Evolutionary conservation across 306 rosid genomes (phyloP).

Genomic region (Castanea mollissima): DNA sequence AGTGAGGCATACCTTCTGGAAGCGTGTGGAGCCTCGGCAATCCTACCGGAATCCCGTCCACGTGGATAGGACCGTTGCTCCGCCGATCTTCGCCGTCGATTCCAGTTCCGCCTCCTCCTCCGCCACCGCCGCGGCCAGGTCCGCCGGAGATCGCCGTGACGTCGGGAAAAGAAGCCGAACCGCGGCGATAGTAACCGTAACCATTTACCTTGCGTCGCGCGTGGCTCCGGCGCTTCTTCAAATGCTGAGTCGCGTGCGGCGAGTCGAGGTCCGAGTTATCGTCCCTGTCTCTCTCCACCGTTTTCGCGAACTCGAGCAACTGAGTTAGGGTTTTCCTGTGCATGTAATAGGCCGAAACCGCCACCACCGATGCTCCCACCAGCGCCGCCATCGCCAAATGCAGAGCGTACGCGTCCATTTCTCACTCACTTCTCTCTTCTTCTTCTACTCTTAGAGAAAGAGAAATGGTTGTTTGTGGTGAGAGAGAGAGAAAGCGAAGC

Average conservation of each 20-base stretch:
- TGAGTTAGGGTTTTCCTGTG: slow-evolving; percentile 89
- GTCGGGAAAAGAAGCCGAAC: slow-evolving; percentile 75
- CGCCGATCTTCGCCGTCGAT: slow-evolving; percentile 53
- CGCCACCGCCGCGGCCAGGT: slow-evolving; percentile 41
- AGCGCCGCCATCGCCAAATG: slow-evolving; percentile 97
- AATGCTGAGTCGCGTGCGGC: slow-evolving; percentile 55
- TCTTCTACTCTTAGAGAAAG: slow-evolving; percentile 1
- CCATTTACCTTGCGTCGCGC: slow-evolving; percentile 42
- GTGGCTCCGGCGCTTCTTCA: slow-evolving; percentile 47
- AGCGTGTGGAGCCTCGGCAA: slow-evolving; percentile 84
- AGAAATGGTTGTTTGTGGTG: not conserved
- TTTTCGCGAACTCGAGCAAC: slow-evolving; percentile 79
- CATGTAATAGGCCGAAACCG: slow-evolving; percentile 87
- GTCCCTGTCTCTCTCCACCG: slow-evolving; percentile 59
- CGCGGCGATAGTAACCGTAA: slow-evolving; percentile 39
- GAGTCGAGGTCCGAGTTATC: slow-evolving; percentile 43
- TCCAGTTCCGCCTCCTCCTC: slow-evolving; percentile 37
- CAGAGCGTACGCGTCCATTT: slow-evolving; percentile 73
- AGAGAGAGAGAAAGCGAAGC: not conserved
- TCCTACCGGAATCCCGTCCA: slow-evolving; percentile 80
- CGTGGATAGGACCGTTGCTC: slow-evolving; percentile 49
- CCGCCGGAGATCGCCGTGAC: slow-evolving; percentile 58
- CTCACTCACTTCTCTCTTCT: not conserved
- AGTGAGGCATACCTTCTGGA: slow-evolving; percentile 64
- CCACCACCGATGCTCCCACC: slow-evolving; percentile 87